A percentile compares a stretch with the other conserved stretches of the same genome.
phyloP scores from a whole-genome alignment of 495 filamentous ascomycete species.

The Hypoxylon trugodes region DNA sequence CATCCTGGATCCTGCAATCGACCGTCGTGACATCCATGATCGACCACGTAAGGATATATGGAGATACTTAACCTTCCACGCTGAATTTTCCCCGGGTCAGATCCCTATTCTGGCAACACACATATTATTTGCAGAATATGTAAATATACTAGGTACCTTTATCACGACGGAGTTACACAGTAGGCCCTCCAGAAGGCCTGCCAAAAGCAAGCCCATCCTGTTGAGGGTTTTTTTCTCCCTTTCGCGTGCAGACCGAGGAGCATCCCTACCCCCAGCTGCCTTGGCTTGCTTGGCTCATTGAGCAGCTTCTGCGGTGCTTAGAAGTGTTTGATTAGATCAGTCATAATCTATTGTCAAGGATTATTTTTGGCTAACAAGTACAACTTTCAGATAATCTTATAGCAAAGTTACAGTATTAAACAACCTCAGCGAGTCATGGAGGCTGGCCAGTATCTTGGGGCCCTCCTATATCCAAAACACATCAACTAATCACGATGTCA shows the following conservation, averaged over 20 bases:
- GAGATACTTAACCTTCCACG: constrained; percentile 3
- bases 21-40: neutral
- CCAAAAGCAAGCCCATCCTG: constrained; percentile 3
- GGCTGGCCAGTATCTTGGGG: no score
- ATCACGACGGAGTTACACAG: neutral
- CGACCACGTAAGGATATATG: constrained; percentile 8
- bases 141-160: neutral
- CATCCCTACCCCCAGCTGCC: constrained; percentile 30
- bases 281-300: constrained; percentile 35
- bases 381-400: no score
- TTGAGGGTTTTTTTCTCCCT: neutral
- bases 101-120: constrained; percentile 1
- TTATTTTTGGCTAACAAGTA: no score
- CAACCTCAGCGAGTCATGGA: no score
- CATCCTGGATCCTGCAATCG: neutral
- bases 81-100: neutral
- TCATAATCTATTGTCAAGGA: no score
- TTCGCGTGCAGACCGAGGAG: constrained; percentile 11
- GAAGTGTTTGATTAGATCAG: no score
- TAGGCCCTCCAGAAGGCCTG: no score
- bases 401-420: no score
- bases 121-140: neutral
- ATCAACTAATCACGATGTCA: no score
- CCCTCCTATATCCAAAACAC: no score
- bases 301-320: no score